Evolutionary conservation across 805 yeast genomes (phyloP).

Genomic region (Metschnikowia cerradonensis): DNA sequence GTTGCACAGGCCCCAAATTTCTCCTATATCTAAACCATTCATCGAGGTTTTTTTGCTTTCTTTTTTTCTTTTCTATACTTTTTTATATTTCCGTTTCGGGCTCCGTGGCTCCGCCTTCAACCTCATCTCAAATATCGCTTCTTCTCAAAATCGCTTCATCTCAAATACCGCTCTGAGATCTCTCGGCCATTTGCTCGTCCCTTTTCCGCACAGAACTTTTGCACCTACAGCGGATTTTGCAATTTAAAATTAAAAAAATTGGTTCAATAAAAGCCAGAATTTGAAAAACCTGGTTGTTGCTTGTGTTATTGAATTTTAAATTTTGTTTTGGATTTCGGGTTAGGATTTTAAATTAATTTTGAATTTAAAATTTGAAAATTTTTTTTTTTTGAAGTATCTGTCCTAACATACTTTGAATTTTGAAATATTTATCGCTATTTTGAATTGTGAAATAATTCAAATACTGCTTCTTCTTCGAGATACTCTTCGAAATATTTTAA

Average conservation of each 20-base stretch:
- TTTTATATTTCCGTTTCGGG: not conserved
- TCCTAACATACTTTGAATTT: too few relatives aligned
- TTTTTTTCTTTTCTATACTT: not conserved
- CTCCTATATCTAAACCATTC: not conserved
- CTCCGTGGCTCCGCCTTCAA: not conserved
- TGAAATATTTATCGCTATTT: too few relatives aligned
- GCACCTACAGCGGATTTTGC: constrained; percentile 1
- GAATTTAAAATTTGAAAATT: too few relatives aligned
- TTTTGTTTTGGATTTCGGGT: too few relatives aligned
- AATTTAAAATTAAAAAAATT: not conserved
- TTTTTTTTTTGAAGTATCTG: too few relatives aligned
- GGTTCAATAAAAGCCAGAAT: too few relatives aligned
- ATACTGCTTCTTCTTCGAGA: too few relatives aligned
- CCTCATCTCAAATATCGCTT: not conserved
- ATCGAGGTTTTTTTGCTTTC: not conserved
- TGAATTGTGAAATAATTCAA: too few relatives aligned
- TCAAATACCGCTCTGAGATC: not conserved
- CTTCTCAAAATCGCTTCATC: not conserved
- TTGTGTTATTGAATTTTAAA: too few relatives aligned
- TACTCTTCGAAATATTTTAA: too few relatives aligned
- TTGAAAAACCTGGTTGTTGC: too few relatives aligned
- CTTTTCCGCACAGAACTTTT: not conserved
- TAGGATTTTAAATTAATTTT: too few relatives aligned
- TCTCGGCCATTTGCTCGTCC: not conserved
- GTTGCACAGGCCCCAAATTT: not conserved